phyloP scores from a whole-genome alignment of 768 basidiomycete genomes.

The Hypholoma sublateritium region DNA sequence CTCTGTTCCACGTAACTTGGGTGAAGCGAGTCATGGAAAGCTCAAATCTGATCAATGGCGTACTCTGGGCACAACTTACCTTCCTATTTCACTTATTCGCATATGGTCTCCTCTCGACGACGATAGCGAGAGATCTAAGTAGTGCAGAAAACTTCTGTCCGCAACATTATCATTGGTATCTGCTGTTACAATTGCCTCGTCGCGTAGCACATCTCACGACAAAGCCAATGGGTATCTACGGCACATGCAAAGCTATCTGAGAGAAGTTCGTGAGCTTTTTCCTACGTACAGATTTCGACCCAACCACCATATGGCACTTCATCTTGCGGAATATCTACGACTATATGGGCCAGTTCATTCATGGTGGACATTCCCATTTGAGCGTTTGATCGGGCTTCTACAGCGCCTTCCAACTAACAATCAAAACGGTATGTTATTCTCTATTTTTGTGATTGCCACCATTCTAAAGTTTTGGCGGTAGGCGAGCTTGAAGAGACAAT shows the following conservation, averaged over 20 bases:
- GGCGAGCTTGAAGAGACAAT: too few species aligned
- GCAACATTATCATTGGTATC: slow-evolving; percentile 16
- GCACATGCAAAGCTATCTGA: slow-evolving; percentile 25
- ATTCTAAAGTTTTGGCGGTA: too few species aligned
- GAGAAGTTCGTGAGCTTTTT: slow-evolving; percentile 16
- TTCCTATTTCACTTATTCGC: slow-evolving; percentile 6
- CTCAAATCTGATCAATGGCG: slow-evolving; percentile 11
- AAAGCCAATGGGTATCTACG: slow-evolving; percentile 15
- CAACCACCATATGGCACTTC: slow-evolving; percentile 33
- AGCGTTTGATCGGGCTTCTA: too few species aligned
- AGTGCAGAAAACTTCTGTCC: neutral
- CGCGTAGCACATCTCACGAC: slow-evolving; percentile 14
- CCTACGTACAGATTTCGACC: slow-evolving; percentile 17
- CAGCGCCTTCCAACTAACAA: slow-evolving; percentile 1
- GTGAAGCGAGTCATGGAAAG: neutral
- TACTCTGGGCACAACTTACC: neutral
- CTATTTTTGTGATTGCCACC: too few species aligned
- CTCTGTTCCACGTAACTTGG: neutral
- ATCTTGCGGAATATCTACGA: slow-evolving; percentile 24
- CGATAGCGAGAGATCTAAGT: neutral
- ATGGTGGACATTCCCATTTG: slow-evolving; percentile 30
- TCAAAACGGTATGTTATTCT: neutral
- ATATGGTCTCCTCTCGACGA: neutral
- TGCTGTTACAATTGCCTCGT: slow-evolving; percentile 23
- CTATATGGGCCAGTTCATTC: slow-evolving; percentile 30